Percentiles rank a stretch among this genome's conserved stretches.
Conservation (phyloP, 2,329 filamentous ascomycete species). For the Ascochyta clinopodiicola region DNA sequence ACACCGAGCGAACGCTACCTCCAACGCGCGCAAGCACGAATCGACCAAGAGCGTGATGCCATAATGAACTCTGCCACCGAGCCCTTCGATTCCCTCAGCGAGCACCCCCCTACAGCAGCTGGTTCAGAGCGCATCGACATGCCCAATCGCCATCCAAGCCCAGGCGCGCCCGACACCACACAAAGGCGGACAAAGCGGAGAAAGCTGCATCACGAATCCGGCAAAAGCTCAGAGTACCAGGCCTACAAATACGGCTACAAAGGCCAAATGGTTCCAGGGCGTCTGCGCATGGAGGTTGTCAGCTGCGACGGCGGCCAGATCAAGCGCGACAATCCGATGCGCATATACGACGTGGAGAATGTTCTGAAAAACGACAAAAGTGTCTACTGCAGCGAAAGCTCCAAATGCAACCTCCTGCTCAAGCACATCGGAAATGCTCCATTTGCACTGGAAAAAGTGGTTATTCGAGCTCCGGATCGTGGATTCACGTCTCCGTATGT, state of each 20-base stretch:
- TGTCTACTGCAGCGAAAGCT: slow-evolving; percentile 90
- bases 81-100: slow-evolving; percentile 32
- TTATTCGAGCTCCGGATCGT: slow-evolving; percentile 82
- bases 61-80: slow-evolving; percentile 32
- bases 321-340: slow-evolving; percentile 63
- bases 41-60: slow-evolving; percentile 32
- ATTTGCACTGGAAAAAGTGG: slow-evolving; percentile 83
- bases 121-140: slow-evolving; percentile 6
- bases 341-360: slow-evolving; percentile 66
- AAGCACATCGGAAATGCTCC: slow-evolving; percentile 79
- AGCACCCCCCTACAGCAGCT: slow-evolving; percentile 18
- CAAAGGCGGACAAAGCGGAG: slow-evolving; percentile 44
- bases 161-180: slow-evolving; percentile 17
- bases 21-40: slow-evolving; percentile 40
- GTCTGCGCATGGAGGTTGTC: slow-evolving; percentile 83
- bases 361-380: slow-evolving; percentile 81
- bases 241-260: slow-evolving; percentile 81
- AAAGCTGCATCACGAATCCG: slow-evolving; percentile 49
- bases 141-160: slow-evolving; percentile 3
- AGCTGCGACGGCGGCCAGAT: slow-evolving; percentile 84
- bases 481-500: slow-evolving; percentile 88
- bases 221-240: slow-evolving; percentile 30
- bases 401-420: slow-evolving; percentile 84
- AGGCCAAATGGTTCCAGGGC: slow-evolving; percentile 84
- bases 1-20: slow-evolving; percentile 47